Evolutionary conservation across 208 protist species (phyloP).

Genomic region (Trichomonas vaginalis): DNA sequence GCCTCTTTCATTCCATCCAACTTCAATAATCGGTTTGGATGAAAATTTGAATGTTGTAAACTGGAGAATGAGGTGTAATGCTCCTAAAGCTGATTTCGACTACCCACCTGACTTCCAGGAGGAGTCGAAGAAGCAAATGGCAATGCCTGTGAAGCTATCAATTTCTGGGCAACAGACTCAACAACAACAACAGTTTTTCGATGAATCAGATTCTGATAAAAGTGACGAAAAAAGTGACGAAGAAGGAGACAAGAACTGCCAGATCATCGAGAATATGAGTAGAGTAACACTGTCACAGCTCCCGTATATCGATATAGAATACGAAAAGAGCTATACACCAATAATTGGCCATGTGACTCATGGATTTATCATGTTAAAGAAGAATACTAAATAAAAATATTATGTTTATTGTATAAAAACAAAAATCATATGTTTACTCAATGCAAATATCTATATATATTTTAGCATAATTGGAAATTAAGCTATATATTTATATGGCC

Average conservation of each 20-base stretch:
- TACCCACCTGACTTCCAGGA: neutral
- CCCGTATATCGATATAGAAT: neutral
- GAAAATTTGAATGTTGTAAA: neutral
- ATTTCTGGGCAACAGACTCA: neutral
- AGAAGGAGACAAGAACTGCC: neutral
- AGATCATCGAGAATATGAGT: neutral
- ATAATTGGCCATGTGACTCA: neutral
- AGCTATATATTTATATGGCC: too few species aligned
- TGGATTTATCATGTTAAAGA: constrained; percentile 6
- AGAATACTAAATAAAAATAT: too few species aligned
- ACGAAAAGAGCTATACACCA: neutral
- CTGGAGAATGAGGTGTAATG: neutral
- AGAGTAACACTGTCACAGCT: neutral
- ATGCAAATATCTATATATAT: too few species aligned
- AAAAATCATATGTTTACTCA: too few species aligned
- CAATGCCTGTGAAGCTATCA: neutral
- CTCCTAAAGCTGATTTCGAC: neutral
- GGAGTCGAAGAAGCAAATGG: neutral
- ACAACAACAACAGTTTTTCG: neutral
- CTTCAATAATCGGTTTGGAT: neutral
- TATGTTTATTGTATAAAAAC: too few species aligned
- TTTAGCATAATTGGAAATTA: too few species aligned
- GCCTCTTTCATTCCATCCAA: neutral
- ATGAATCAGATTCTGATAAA: neutral
- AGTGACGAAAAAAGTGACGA: neutral